Evolutionary conservation across 2,329 filamentous ascomycete species (phyloP), one percentile per base, ranked within the genome.

Genomic region (Colletotrichum lupini): DNA sequence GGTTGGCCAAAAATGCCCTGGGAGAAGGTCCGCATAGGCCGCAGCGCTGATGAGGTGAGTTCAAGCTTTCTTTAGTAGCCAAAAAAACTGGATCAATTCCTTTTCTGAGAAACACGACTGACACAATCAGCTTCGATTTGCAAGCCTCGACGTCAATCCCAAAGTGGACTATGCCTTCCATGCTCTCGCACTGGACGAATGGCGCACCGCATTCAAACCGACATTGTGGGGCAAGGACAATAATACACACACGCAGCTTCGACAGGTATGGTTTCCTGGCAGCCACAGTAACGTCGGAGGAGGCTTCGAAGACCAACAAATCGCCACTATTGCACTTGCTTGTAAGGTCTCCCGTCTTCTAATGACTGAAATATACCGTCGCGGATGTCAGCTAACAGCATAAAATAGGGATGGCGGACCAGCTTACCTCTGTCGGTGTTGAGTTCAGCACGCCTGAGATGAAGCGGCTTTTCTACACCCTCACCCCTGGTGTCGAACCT

Each of bases 221-320:
- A 78, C 78, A 1, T 74, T 82, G 11, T 82, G 80, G 80, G 77
- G 72, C 46, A 63, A 49, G 55, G 75, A 70, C 52, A 57, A 37
- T 11, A 75, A 77, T 59, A 67, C 52, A 2, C 67, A 56, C 4
- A 76, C 75, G 3, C 64, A 75, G 1, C 77, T 78, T 22, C 72
- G 74, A 4, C 77, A 78, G 35, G 77, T 77, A 16, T 88, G 87
- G 87, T 92, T 92, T 77, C 87, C 90, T 0, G 90, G 90, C 14
- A 86, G 85, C 66, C 90, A 92, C 77, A 89, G 87, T 14, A 89
- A 91, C 74, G 89, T 91, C 61, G 89, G 89, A 7, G 90, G 89
- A 28, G 90, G 89, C 0, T 90, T 88, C 86, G 56, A 74, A 5
- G 77, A 78, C 11, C 74, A 77, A 46, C 76, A 78, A 52, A 77